Evolutionary conservation across 2,329 filamentous ascomycete genomes (phyloP), one percentile per base, ranked within the genome.

Genomic region (Fonsecaea nubica): DNA sequence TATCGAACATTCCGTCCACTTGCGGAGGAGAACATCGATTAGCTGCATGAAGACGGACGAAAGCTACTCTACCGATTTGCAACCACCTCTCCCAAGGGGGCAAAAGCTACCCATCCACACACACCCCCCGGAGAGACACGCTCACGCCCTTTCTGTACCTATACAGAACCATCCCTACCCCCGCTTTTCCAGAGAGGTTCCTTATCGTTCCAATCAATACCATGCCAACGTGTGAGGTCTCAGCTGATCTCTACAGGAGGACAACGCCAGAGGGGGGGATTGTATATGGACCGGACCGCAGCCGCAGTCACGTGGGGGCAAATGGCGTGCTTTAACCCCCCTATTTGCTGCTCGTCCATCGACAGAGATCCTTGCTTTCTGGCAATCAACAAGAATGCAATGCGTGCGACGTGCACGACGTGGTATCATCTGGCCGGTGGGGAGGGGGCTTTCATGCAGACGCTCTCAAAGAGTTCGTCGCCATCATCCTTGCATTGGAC

Each of bases 281-380:
- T 30, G 30, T 32, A 42, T 40, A 53, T 13, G 48, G 6, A 38
- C 58, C 4, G 1, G 30, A 1, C 30, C 30, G 30, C 30, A 32
- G 15, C 15, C n/a, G 6, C 38, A 12, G 18, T 65, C 68, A 70
- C 65, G 68, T 70, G 68, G 25, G 25, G 25, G 25, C 25, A 25
- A 25, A 70, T 70, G 50, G 68, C 68, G 68, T 70, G 68, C 65
- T 70, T 60, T 5, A 45, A 62, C 48, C 38, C 55, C 54, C 57
- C 58, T 63, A 64, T 67, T 63, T 63, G 67, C 52, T 67, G 65
- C 65, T 64, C 54, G 38, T 57, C 55, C 25, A 15, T 57, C 62
- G 38, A 67, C 61, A 42, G 36, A 42, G 12, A 52, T 18, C 45
- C 10, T 45, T 58, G 42, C 42, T 33, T 58, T 45, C 6, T 25